Evolutionary conservation across 129 eudicot genomes (phyloP).

Genomic region (Cynara cardunculus): DNA sequence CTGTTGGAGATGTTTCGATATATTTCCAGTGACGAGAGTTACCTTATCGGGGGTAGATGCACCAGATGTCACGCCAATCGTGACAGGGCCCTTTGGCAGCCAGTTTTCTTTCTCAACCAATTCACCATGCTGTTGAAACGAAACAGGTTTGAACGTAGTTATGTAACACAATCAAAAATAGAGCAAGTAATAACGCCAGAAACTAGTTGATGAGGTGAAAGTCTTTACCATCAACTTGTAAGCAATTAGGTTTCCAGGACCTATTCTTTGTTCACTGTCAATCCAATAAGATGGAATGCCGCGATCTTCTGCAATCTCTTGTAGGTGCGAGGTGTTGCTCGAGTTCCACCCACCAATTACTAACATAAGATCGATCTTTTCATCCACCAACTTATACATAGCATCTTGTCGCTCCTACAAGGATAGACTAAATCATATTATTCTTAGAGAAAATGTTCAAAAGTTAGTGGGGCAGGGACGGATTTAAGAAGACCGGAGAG

Average conservation of each 20-base stretch:
- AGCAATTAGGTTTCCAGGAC: slow-evolving; percentile 84
- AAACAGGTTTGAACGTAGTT: not conserved
- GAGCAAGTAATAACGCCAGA: not conserved
- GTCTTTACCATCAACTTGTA: slow-evolving; percentile 61
- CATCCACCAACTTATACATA: slow-evolving; percentile 87
- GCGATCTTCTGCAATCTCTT: slow-evolving; percentile 90
- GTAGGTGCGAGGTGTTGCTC: slow-evolving; percentile 92
- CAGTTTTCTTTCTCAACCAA: slow-evolving; percentile 88
- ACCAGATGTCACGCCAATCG: slow-evolving; percentile 87
- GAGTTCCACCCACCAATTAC: slow-evolving; percentile 98
- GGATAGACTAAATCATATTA: not conserved
- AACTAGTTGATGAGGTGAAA: not conserved
- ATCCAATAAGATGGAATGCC: slow-evolving; percentile 99
- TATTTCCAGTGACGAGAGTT: slow-evolving; percentile 4
- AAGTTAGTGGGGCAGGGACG: too few species aligned
- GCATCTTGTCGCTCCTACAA: slow-evolving; percentile 98
- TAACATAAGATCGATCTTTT: slow-evolving; percentile 76
- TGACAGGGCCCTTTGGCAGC: slow-evolving; percentile 85
- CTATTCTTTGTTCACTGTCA: slow-evolving; percentile 85
- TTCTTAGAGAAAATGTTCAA: not conserved
- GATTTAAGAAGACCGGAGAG: too few species aligned
- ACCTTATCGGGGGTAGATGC: slow-evolving; percentile 99
- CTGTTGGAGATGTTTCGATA: not conserved
- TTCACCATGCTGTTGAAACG: slow-evolving; percentile 78
- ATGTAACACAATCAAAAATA: not conserved